Base-by-base conservation (phyloP, 768 basidiomycete genomes). In the Pulveroboletus ravenelii region DNA sequence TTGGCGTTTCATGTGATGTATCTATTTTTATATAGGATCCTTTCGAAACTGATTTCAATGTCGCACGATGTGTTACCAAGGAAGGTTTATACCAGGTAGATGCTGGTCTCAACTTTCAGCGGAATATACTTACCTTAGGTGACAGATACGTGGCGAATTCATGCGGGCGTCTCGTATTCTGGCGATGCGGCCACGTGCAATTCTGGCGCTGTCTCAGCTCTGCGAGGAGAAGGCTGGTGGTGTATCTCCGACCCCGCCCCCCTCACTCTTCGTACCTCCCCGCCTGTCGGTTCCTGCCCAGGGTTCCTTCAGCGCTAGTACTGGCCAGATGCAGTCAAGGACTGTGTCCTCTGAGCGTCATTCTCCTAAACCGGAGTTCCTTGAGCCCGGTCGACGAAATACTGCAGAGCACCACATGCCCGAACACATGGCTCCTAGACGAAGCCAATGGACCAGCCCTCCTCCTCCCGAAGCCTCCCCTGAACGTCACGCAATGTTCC, bases 11-110 rank as follows among this genome's bases (percentile, higher is more conserved):
- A 20, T 38, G 12, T 8, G n/a, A 30, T 43, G 10, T 41, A 45
- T 53, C 40, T 18, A 59, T 27, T 10, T 37, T 5, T 35, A 13
- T 42, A 38, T 47, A 96, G 92, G 95, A 99, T 72, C 95, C 95
- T 3, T 99, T 99, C 63, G 95, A 97, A 65, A 78, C 78, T n/a
- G 85, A 92, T 61, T 99, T 88, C 71, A 99, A 99, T 59, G 95
- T 99, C 41, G 88, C 93, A 9, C 80, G 95, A 58, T 98, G 94
- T 58, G 95, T 98, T 17, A 97, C 95, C 15, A 88, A 86, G 62
- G 95, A 99, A 66, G 95, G 95, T 3, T 75, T 99, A 48, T 97
- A 96, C 62, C 92, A 90, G 37, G 94, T 94, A 62, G 60, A 39
- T 29, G 20, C 35, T 10, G 9, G 36, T 49, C 34, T 20, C 29